phyloP scores from a whole-genome alignment of 176 grass and related monocot species.

The Oryza brachyantha region DNA sequence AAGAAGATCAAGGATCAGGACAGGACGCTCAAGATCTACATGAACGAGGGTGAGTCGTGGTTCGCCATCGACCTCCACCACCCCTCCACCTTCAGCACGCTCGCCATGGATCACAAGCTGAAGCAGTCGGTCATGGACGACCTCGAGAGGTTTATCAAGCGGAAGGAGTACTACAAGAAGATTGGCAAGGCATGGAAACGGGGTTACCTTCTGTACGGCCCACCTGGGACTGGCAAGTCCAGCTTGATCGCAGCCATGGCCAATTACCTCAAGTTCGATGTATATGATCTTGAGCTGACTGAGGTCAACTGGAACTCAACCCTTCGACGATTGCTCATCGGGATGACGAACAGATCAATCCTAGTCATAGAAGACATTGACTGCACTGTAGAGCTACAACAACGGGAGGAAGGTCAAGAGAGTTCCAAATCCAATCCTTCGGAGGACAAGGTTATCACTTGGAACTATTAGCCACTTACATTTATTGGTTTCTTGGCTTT shows the following conservation, averaged over 20 bases:
- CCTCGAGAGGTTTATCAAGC: slow-evolving; percentile 64
- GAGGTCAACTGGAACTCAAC: slow-evolving; percentile 66
- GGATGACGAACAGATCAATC: slow-evolving; percentile 77
- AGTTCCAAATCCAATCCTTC: slow-evolving; percentile 24
- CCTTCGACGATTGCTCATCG: slow-evolving; percentile 58
- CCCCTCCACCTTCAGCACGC: slow-evolving; percentile 71
- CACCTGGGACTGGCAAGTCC: slow-evolving; percentile 86
- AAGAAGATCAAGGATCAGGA: slow-evolving; percentile 66
- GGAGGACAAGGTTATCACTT: slow-evolving; percentile 51
- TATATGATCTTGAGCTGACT: slow-evolving; percentile 89
- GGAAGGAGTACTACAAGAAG: slow-evolving; percentile 83
- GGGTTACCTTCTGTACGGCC: slow-evolving; percentile 83
- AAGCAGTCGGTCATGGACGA: slow-evolving; percentile 73
- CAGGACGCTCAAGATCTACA: slow-evolving; percentile 70
- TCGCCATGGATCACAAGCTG: slow-evolving; percentile 63
- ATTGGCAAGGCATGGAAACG: slow-evolving; percentile 94
- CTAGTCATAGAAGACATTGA: slow-evolving; percentile 94
- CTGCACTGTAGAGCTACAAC: slow-evolving; percentile 66
- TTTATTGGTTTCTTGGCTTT: not conserved
- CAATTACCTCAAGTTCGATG: slow-evolving; percentile 91
- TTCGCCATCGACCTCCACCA: slow-evolving; percentile 71
- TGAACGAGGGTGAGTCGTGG: slow-evolving; percentile 79
- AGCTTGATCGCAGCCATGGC: slow-evolving; percentile 91
- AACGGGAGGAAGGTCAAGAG: slow-evolving; percentile 44
- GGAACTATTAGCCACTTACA: not conserved